Evolutionary conservation across 164 flowering plant genomes (phyloP).

Genomic region (Platanus orientalis): DNA sequence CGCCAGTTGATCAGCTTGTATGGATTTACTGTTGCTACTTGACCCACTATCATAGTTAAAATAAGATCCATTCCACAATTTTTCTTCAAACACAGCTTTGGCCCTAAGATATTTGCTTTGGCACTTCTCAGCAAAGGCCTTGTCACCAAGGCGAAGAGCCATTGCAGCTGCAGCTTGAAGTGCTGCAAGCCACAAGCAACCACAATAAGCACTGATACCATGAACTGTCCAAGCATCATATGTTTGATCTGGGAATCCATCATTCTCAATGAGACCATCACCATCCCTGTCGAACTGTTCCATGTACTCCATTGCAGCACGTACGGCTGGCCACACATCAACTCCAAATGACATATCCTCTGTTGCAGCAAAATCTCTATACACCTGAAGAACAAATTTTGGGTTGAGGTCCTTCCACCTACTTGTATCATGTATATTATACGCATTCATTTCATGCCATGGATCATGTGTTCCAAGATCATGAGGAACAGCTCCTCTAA

Average conservation of each 20-base stretch:
- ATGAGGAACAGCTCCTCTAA: conserved; percentile 85
- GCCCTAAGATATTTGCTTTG: conserved; percentile 59
- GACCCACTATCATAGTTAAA: conserved; percentile 91
- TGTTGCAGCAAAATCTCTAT: conserved; percentile 87
- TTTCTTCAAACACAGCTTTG: conserved; percentile 59
- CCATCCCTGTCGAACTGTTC: conserved; percentile 85
- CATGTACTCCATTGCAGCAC: conserved; percentile 92
- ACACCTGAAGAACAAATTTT: conserved; percentile 91
- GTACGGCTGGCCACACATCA: conserved; percentile 91
- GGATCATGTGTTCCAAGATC: conserved; percentile 94
- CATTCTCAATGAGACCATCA: conserved; percentile 82
- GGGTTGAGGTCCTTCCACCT: conserved; percentile 90
- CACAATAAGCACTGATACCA: conserved; percentile 92
- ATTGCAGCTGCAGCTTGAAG: conserved; percentile 96
- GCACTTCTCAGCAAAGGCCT: conserved; percentile 55
- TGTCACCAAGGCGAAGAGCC: conserved; percentile 75
- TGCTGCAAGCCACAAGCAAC: conserved; percentile 92
- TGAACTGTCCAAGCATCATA: conserved; percentile 97
- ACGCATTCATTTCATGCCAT: conserved; percentile 95
- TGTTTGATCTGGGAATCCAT: conserved; percentile 95
- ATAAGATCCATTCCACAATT: conserved; percentile 91
- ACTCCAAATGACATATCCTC: conserved; percentile 74
- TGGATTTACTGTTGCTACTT: conserved; percentile 82
- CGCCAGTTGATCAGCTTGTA: conserved; percentile 91
- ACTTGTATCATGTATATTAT: conserved; percentile 90